Evolutionary conservation across 306 rosid species (phyloP).

Genomic region (Rubus idaeus): DNA sequence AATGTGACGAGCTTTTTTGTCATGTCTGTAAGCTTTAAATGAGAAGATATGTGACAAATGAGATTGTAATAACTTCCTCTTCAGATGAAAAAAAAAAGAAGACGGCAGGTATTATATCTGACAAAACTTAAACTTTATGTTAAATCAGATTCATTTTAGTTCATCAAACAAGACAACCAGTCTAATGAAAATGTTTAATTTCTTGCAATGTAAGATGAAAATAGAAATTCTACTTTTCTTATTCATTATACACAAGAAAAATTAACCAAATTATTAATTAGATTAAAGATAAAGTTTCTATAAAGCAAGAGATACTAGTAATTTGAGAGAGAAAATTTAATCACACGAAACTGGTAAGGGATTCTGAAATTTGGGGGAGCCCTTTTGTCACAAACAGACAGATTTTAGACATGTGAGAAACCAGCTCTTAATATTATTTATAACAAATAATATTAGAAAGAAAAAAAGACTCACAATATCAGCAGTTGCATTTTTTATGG

Average conservation of each 20-base stretch:
- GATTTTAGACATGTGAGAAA: neutral
- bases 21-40: conserved; percentile 68
- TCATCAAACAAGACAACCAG: neutral
- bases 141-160: neutral
- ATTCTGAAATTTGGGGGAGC: no score
- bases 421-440: neutral
- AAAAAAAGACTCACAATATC: conserved; percentile 80
- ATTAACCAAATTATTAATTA: neutral
- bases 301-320: neutral
- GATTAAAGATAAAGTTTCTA: neutral
- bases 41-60: conserved; percentile 35
- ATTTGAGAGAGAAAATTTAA: no score
- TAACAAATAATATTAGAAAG: neutral
- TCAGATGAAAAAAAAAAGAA: neutral
- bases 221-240: neutral
- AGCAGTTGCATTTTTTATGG: conserved; percentile 81
- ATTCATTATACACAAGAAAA: neutral
- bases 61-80: conserved; percentile 26
- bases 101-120: neutral
- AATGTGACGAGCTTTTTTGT: conserved; percentile 59
- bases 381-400: neutral
- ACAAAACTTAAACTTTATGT: neutral
- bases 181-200: neutral
- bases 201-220: neutral
- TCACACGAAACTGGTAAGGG: no score